Base-by-base conservation (phyloP, 140 eudicot genomes). In the Oenanthe javanica region DNA sequence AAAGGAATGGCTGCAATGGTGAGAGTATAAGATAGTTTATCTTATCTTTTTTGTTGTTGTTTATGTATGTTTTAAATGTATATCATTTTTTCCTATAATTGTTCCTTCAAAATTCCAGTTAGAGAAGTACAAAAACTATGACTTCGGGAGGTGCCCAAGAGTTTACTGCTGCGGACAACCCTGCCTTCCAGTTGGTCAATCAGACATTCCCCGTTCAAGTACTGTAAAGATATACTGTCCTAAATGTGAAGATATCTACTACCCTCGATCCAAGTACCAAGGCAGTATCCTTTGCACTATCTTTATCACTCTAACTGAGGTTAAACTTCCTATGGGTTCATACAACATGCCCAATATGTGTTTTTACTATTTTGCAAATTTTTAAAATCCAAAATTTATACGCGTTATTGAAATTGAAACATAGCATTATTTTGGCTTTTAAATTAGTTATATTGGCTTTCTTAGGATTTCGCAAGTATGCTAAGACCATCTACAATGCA, bases 161-260 rank as follows among this genome's bases (percentile, higher is more conserved):
- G 97, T 95, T 87, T 92, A 92, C 86, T 95, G 99, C 80, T 84
- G 96, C 55, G 99, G 99, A 64, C 99, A 95, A 85, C 92, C 99
- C 79, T 95, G 99, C 86, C 99, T 95, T 81, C 99, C 99, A 19
- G 97, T 95, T 82, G 99, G 99, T 55, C 99, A 92, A 81, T 88
- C 97, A 50, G 99, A 95, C 85, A 88, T 95, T 81, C 99, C 99
- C 0, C 95, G 99, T 23, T 90, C 97, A 76, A 92, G 97, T 81
- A 95, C 99, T 0, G 97, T 95, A 72, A 95, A 95, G 80, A 92
- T 95, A 48, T 95, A 95, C 81, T 95, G 99, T 76, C 99, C 99
- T 40, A 95, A 91, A 79, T 95, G 99, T 79, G 97, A 95, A 87
- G 99, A 95, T 81, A 89, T 95, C 51, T 95, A 95, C 86, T 95